Evolutionary conservation across 208 protist species (phyloP), one percentile per base, ranked within the genome.

Genomic region (Leishmania lainsoni): DNA sequence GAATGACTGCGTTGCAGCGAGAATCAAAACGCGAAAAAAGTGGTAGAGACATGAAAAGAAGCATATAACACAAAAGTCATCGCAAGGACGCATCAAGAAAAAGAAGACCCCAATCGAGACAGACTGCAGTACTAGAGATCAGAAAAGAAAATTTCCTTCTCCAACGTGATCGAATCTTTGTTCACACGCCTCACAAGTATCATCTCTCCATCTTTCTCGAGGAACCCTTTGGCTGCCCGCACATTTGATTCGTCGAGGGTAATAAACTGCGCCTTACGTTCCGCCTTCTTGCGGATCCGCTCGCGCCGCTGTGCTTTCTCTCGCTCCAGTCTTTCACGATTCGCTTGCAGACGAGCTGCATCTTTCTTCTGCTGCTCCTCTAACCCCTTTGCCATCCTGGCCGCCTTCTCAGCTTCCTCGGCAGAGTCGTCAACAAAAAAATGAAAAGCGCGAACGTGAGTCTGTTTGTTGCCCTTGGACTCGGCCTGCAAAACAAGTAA

Each of bases 121-220:
- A 42, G 56, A 22, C 5, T 26, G 16, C 35, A 39, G 3, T 12
- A 17, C 76, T 71, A 90, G 49, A 87, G 71, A 75, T 86, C 80
- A 71, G 73, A 63, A 29, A 89, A 86, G 81, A 96, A 95, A 3
- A 91, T 79, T 52, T 91, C 81, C 68, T 93, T 95, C 83, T 97
- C 94, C 26, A 94, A 78, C 42, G 93, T 84, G 58, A 93, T 79
- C 0, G 83, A 82, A 12, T 92, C 89, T 51, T 74, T 79, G 10
- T 81, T 35, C n/a, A 94, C 91, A 26, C 89, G 86, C 45, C 94
- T 87, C 42, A 97, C 86, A 75, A 97, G 84, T 84, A 97, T 89
- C 80, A 94, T 88, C 48, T 95, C 92, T 49, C 90, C 91, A 83
- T 95, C 91, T 35, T 84, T 74, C 14, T 85, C 49, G 17, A 81